Base-by-base conservation (phyloP, 129 eudicot genomes). In the Flaveria ramosissima region DNA sequence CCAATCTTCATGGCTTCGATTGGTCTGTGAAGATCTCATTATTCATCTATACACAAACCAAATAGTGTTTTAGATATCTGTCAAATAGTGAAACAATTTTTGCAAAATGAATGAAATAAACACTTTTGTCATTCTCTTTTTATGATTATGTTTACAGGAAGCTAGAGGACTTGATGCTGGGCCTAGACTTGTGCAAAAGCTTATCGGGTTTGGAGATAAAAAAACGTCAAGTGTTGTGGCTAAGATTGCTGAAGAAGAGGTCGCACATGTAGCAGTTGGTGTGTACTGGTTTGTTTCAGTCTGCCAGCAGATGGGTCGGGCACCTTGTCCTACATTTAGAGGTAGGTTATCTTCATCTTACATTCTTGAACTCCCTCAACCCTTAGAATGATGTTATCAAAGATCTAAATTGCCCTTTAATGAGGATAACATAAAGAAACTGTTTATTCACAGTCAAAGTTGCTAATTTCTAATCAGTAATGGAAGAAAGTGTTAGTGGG, bases 161-260 rank as follows among this genome's bases (percentile, higher is more conserved):
- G 98, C 98, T 21, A 87, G 98, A 81, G 98, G 98, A 47, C 97
- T 94, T 77, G 98, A 94, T 86, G 98, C 98, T 6, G 98, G 98
- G 39, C 98, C 97, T 43, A 84, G 97, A 46, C 92, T 94, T 27
- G 98, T 94, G 74, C 73, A 91, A 60, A 91, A 89, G 55, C 52
- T 94, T 80, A 68, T 87, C 46, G 96, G 97, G 7, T 94, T 91
- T 83, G 98, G 98, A 79, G 98, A 94, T 85, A 5, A 47, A 14
- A 86, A 85, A 85, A 91, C 98, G 46, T 87, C 98, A n/a, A 83
- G 77, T 67, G 72, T 94, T 72, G 98, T 94, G 55, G 90, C 92
- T 27, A 91, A 70, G 84, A 94, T 94, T 71, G 97, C 96, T 17
- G 96, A 94, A 75, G 98, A 94, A 88, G 98, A 94, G 85, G 89